A percentile compares a stretch with the other conserved stretches of the same genome.
These are phyloP conservation scores for Aureobasidium melanogenum DNA, from an alignment of 2,329 filamentous ascomycete genomes.

Conservation along the genomic window DNA sequence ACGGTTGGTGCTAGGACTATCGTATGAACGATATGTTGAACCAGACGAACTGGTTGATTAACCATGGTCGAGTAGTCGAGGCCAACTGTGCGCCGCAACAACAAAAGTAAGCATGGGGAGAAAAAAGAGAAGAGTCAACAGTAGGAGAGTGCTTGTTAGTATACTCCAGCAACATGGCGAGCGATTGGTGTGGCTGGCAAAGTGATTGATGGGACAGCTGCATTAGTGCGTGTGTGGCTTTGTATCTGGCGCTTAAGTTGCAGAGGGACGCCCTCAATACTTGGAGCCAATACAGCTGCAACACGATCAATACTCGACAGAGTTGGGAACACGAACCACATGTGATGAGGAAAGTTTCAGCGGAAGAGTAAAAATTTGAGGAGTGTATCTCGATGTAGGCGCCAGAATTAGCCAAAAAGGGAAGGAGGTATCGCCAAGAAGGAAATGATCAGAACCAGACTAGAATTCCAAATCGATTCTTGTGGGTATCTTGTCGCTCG, in stretches of 20 bases:
- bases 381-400: neutral
- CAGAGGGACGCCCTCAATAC: too few species aligned
- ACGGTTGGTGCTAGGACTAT: neutral
- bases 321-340: neutral
- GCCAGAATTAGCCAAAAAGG: neutral
- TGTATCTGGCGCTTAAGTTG: neutral
- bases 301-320: neutral
- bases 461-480: slow-evolving; percentile 1
- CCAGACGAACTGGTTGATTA: neutral
- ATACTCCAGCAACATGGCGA: neutral
- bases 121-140: neutral
- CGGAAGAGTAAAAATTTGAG: neutral
- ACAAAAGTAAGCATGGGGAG: neutral
- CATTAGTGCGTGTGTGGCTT: slow-evolving; percentile 6
- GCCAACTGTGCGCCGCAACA: neutral
- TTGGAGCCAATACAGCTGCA: neutral
- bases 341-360: too few species aligned
- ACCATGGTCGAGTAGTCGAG: neutral
- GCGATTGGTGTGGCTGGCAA: neutral
- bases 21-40: neutral
- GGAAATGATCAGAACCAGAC: slow-evolving; percentile 1
- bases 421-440: neutral
- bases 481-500: slow-evolving; percentile 10
- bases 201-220: neutral
- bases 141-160: neutral